Evolutionary conservation across 495 filamentous ascomycete species (phyloP), one percentile per base, ranked within the genome.

Genomic region (Aspergillus affinis): DNA sequence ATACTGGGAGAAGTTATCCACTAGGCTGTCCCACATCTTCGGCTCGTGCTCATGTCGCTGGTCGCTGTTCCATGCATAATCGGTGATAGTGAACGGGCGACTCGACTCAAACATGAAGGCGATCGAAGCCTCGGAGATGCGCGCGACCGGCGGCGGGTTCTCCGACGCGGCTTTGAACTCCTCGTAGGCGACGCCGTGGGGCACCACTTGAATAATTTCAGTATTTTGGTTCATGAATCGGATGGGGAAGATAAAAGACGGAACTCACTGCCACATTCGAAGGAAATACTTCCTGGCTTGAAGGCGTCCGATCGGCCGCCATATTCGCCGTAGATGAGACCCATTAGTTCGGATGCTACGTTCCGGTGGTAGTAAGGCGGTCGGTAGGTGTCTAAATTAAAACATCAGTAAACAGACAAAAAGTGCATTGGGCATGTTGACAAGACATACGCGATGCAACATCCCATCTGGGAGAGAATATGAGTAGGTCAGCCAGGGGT

Each of bases 51-150:
- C 81, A 62, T 83, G 80, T 66, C 71, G 76, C 73, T 83, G 79
- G n/a, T 72, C 64, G 48, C 77, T 80, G 21, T 73, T 81, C 78
- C 76, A 82, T 15, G 80, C 79, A 64, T 73, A 84, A 13, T 83
- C 80, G 0, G 80, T 80, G 48, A 82, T 79, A 0, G 79, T 81
- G 62, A 82, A 83, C 2, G 76, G 75, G 10, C 78, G 67, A 20
- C 70, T 72, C 46, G 75, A 82, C 69, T 86, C 84, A 58, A 86
- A 84, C 81, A 93, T 92, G 61, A 81, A 79, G 6, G 80, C 81
- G 19, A 84, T 72, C 0, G 77, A 75, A 2, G 74, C 79, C 58
- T 79, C 59, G 8, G 75, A 80, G 61, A 82, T 82, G 20, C 73
- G 72, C 75, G 75, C 79, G 27, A 69, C 75, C 0, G 78, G 78